Conservation (phyloP, 2,329 filamentous ascomycete species). For the Emydomyces testavorans region DNA sequence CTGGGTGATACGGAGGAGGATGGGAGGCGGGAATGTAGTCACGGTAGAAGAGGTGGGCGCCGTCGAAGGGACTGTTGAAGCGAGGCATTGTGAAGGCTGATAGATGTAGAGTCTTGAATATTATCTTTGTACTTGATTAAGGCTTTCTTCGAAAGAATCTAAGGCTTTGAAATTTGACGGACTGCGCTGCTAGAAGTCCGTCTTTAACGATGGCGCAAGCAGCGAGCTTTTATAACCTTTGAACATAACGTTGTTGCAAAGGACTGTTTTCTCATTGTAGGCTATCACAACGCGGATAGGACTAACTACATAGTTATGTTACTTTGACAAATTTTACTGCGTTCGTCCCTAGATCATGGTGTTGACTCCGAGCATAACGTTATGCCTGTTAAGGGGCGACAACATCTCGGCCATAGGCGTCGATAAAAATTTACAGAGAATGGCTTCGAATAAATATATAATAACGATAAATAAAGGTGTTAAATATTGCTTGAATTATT, state of each 20-base stretch:
- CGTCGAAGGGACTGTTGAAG: constrained; percentile 19
- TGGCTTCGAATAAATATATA: too few relatives aligned
- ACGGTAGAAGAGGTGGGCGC: constrained; percentile 19
- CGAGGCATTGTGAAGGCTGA: constrained; percentile 17
- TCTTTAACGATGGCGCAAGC: too few relatives aligned
- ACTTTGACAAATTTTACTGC: too few relatives aligned
- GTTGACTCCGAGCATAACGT: constrained; percentile 1
- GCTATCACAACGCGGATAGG: background rate
- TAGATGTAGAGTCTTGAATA: background rate
- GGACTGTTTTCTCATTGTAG: too few relatives aligned
- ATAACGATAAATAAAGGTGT: too few relatives aligned
- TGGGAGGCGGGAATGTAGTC: constrained; percentile 19
- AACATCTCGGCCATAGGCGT: too few relatives aligned
- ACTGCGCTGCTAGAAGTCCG: too few relatives aligned
- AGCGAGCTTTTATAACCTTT: background rate
- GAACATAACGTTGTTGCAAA: constrained; percentile 1
- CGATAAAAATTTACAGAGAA: too few relatives aligned
- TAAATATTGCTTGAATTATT: too few relatives aligned
- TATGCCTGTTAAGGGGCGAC: background rate
- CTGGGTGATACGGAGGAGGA: constrained; percentile 13
- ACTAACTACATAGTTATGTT: too few relatives aligned
- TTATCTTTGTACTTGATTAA: too few relatives aligned
- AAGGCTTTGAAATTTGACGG: background rate
- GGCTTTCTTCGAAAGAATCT: background rate
- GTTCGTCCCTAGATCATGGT: too few relatives aligned